Evolutionary conservation across 2,329 filamentous ascomycete species (phyloP), one percentile per base, ranked within the genome.

Genomic region (Aspergillus quadricinctus): DNA sequence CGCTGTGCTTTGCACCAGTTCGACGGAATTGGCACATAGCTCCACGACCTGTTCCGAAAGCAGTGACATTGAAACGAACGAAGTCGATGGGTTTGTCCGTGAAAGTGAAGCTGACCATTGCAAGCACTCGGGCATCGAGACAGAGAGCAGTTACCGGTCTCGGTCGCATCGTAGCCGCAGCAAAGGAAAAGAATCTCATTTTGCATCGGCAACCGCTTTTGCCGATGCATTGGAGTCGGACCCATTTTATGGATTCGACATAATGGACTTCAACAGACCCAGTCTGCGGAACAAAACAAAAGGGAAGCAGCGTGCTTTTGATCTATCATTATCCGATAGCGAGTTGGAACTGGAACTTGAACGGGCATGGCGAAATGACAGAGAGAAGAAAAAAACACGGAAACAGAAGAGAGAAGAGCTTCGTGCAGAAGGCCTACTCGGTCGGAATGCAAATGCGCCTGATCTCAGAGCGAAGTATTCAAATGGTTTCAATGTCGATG

Each of bases 221-320:
- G 83, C 82, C 3, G 83, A 85, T 66, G 78, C 80, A 0, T 73
- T 86, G 2, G 82, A 85, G n/a, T 72, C 77, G 59, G 81, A 83
- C 61, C 81, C 83, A 1, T 83, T 85, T 58, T 85, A 88, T 58
- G 88, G 85, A 8, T 87, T 96, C 61, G 91, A 96, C 67, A 78
- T 95, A 48, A 93, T 94, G 87, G 90, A 96, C 66, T 90, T 89
- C 75, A 83, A 89, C 17, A 81, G 86, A 27, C 85, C 87, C 1
- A 90, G 85, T 53, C 71, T 92, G 5, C 82, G 80, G 54, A 84
- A 81, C 59, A 87, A 84, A 66, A 78, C 81, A 61, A 90, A 89
- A 70, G 85, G 84, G 46, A 79, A 80, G 14, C 82, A 83, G 59
- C 79, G 77, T 48, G 77, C 80, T 52, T 72, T 81, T 48, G 76